Percentiles rank a stretch among this genome's conserved stretches.
Evolutionary conservation across 2,329 filamentous ascomycete species (phyloP).

Genomic region (Verticillium dahliae): DNA sequence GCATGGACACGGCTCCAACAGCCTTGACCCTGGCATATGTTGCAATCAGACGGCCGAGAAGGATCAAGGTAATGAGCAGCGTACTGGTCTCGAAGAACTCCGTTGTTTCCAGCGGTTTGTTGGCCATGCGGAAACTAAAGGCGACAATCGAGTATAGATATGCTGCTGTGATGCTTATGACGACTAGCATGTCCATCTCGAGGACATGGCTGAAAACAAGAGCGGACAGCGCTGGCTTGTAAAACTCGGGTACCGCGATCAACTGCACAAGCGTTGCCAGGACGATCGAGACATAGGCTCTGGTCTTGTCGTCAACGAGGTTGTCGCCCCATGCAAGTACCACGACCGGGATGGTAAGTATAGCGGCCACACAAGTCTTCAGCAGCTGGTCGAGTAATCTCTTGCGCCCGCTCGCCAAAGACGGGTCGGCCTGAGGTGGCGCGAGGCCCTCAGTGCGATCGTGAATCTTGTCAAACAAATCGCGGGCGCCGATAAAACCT

Average conservation of each 20-base stretch:
- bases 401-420: slow-evolving; percentile 20
- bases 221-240: slow-evolving; percentile 37
- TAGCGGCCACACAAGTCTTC: slow-evolving; percentile 22
- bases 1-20: slow-evolving; percentile 27
- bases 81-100: slow-evolving; percentile 36
- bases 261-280: slow-evolving; percentile 45
- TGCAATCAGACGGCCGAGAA: slow-evolving; percentile 29
- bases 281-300: slow-evolving; percentile 26
- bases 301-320: slow-evolving; percentile 13
- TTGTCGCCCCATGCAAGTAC: slow-evolving; percentile 23
- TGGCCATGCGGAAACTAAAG: slow-evolving; percentile 26
- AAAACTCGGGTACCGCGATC: slow-evolving; percentile 42
- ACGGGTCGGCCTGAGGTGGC: slow-evolving; percentile 22
- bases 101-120: slow-evolving; percentile 17
- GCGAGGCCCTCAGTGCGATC: slow-evolving; percentile 18
- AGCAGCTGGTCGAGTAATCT: slow-evolving; percentile 22
- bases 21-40: slow-evolving; percentile 28
- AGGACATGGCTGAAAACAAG: slow-evolving; percentile 36
- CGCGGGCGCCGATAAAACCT: slow-evolving; percentile 21
- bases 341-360: slow-evolving; percentile 24
- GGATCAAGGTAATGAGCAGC: slow-evolving; percentile 32
- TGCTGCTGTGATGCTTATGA: slow-evolving; percentile 46
- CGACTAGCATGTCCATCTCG: slow-evolving; percentile 52
- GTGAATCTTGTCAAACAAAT: slow-evolving; percentile 15
- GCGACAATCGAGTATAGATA: slow-evolving; percentile 42